Base-by-base conservation (phyloP, 1,284 basidiomycete species). In the Moesziomyces sp. region DNA sequence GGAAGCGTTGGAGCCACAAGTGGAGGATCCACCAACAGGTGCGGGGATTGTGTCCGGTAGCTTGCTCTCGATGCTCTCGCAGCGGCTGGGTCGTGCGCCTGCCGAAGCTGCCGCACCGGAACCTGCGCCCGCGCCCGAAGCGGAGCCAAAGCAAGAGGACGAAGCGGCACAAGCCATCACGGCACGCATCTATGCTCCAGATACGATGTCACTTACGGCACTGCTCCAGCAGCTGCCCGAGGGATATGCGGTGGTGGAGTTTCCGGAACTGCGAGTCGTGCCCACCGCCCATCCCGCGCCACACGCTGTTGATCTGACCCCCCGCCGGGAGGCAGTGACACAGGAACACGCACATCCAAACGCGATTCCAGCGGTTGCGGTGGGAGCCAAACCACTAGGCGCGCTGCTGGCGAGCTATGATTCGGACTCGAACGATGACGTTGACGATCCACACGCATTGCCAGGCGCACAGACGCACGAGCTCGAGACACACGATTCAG, bases 181-280 rank as follows among this genome's bases (percentile, higher is more conserved):
- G 16, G n/a, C 43, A 16, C 38, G 54, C 48, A 9, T 52, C 33
- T 35, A 28, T 0, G 14, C 33, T 9, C 57, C 67, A 2, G 5
- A n/a, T 10, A 44, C 18, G 23, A 60, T 58, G 10, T 50, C 52
- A 2, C 53, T 70, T 3, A 8, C 9, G 14, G 46, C 23, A 13
- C 35, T 69, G 5, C 50, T 69, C 1, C 52, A 47, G 9, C 59
- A 28, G 3, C 18, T 70, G 0, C 67, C 67, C 2, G 57, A 56
- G 8, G 58, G 58, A 14, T 70, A 57, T 26, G 43, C 42, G 3
- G 54, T 70, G 0, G 61, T 70, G 10, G 67, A 70, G 40, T 64
- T 54, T 26, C 57, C 61, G 19, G 61, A 64, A 11, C 7, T 70
- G 13, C 58, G 54, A 10, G 10, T 70, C 18, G 28, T 62, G 0